phyloP scores from a whole-genome alignment of 2,329 filamentous ascomycete species.

The Uncinocarpus reesii region DNA sequence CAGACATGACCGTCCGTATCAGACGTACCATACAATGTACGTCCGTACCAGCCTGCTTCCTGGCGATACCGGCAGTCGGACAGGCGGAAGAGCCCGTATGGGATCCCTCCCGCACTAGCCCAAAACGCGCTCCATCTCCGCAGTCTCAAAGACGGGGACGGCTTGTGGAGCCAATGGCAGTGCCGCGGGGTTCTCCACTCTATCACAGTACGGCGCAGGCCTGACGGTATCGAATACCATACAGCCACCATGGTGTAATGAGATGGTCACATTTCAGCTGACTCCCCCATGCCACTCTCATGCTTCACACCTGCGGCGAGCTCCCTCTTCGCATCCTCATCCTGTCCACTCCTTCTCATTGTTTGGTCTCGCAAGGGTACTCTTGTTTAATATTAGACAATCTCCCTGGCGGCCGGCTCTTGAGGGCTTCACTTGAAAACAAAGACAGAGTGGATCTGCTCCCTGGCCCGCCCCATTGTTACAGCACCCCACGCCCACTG shows the following conservation, averaged over 20 bases:
- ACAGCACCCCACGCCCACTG: background rate
- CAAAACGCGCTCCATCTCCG: background rate
- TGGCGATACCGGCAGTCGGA: background rate
- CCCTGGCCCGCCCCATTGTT: background rate
- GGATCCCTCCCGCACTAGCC: background rate
- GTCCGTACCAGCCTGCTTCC: background rate
- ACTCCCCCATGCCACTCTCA: background rate
- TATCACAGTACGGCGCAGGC: background rate
- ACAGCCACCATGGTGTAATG: background rate
- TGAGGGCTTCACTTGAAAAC: background rate
- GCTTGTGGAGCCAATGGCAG: constrained; percentile 1
- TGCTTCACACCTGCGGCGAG: background rate
- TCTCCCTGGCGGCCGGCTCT: background rate
- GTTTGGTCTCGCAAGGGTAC: background rate
- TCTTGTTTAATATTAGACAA: background rate
- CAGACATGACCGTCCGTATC: background rate
- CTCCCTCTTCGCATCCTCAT: background rate
- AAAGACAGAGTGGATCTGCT: background rate
- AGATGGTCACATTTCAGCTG: background rate
- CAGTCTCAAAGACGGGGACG: background rate
- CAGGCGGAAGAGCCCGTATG: background rate
- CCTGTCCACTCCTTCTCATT: background rate
- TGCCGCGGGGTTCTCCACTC: background rate
- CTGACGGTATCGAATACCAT: background rate
- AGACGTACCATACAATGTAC: background rate